These are phyloP conservation scores for Chiua virens DNA, from an alignment of 768 basidiomycete genomes.

Conservation along the genomic window DNA sequence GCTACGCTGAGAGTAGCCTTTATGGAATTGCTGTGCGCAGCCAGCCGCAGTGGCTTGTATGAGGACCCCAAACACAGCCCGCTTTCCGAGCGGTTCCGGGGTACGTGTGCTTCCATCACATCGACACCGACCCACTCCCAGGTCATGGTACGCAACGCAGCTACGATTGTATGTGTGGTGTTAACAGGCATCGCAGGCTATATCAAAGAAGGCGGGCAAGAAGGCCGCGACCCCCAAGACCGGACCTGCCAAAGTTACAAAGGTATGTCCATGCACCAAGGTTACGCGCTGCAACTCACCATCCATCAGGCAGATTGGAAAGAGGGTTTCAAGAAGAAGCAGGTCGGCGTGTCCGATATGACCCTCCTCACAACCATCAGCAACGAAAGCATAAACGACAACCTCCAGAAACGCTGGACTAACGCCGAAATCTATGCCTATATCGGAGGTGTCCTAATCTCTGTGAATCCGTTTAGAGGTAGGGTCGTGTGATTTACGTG, in stretches of 20 bases:
- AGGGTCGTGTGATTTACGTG: slow-evolving; percentile 7
- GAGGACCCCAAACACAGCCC: slow-evolving; percentile 20
- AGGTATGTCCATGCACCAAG: slow-evolving; percentile 45
- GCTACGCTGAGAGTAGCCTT: background rate
- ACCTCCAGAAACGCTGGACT: slow-evolving; percentile 94
- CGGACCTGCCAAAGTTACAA: slow-evolving; percentile 64
- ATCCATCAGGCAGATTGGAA: slow-evolving; percentile 91
- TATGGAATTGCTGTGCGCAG: background rate
- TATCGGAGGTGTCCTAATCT: slow-evolving; percentile 96
- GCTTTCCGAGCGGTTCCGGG: slow-evolving; percentile 12
- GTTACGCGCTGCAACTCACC: slow-evolving; percentile 8
- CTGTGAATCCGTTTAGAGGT: slow-evolving; percentile 99
- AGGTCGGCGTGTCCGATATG: slow-evolving; percentile 98
- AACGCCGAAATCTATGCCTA: slow-evolving; percentile 98
- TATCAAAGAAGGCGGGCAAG: slow-evolving; percentile 90
- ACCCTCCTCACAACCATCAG: slow-evolving; percentile 94
- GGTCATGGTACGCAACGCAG: slow-evolving; percentile 20
- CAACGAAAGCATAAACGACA: slow-evolving; percentile 97
- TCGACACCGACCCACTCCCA: slow-evolving; percentile 5
- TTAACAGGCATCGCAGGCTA: slow-evolving; percentile 50
- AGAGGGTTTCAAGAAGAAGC: slow-evolving; percentile 99
- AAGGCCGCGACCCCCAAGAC: slow-evolving; percentile 69
- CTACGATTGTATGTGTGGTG: background rate
- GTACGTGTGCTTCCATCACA: slow-evolving; percentile 1
- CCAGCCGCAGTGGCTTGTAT: slow-evolving; percentile 17